Evolutionary conservation across 2,329 filamentous ascomycete species (phyloP), one percentile per base, ranked within the genome.

Genomic region (Talaromyces sp.): DNA sequence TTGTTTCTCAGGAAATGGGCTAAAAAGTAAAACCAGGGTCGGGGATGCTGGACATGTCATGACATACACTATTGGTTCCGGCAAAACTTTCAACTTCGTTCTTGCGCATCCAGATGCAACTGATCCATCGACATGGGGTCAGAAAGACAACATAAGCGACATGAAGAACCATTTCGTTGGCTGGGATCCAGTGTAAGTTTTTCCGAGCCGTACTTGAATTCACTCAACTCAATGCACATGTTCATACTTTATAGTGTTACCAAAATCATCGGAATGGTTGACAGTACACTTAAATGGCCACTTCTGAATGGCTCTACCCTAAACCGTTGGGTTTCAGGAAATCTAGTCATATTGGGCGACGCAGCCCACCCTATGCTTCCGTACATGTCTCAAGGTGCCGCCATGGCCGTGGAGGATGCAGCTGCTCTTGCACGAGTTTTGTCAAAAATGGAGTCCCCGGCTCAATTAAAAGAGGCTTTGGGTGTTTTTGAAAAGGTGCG

Each of bases 231-330:
- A 32, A n/a, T n/a, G 15, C 36, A 9, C 15, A 17, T 39, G 8
- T n/a, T 55, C n/a, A 32, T n/a, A 13, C 4, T 32, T 17, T 32
- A 25, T 9, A 61, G 69, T 6, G 61, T 75, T 1, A 64, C 65
- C 0, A 73, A 72, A 55, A 62, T 74, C 15, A 72, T 75, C n/a
- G 73, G 74, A 3, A 78, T 81, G 52, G 85, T 89, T 0, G 80
- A 83, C 42, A 79, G 73, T 1, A 85, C 89, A 0, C 82, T 86
- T 44, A 90, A 90, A 71, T 91, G 88, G 88, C 88, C 85, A 69
- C 71, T 91, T 36, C 70, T 89, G 84, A 80, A 84, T 51, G 67
- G 66, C 64, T 36, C 52, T 62, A 36, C 80, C 76, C 78, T 52
- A 75, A 77, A 1, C 80, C 85, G 64, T 75, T 87, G 67, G 74